Conservation (phyloP, 768 basidiomycete species). For the Hydnomerulius pinastri region DNA sequence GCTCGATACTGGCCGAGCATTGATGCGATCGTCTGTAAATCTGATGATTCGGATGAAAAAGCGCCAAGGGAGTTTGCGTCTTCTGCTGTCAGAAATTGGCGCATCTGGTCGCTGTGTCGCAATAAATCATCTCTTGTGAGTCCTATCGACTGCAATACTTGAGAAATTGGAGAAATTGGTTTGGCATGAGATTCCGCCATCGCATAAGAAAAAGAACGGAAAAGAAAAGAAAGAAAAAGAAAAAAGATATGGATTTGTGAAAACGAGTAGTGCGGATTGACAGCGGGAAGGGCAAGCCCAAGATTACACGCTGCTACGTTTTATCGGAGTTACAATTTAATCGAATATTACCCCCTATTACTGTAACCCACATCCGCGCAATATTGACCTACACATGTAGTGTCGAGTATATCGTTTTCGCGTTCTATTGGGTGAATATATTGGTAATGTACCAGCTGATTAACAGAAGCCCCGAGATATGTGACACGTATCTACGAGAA, state of each 20-base stretch:
- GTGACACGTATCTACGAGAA: too few species aligned
- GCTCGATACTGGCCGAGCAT: conserved; percentile 43
- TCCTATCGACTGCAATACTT: conserved; percentile 68
- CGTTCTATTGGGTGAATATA: too few species aligned
- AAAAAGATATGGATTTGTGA: background rate
- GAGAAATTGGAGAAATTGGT: conserved; percentile 66
- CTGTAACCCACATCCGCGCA: too few species aligned
- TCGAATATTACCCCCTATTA: too few species aligned
- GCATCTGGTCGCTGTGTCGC: conserved; percentile 77
- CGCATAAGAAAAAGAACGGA: background rate
- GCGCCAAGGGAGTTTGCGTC: conserved; percentile 47
- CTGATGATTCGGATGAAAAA: conserved; percentile 36
- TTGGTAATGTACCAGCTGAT: too few species aligned
- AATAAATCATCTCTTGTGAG: conserved; percentile 76
- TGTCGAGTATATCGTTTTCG: too few species aligned
- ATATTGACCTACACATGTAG: too few species aligned
- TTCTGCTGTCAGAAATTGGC: conserved; percentile 68
- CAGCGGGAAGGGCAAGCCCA: background rate
- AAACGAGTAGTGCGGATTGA: background rate
- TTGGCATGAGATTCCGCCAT: conserved; percentile 29
- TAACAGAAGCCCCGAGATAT: too few species aligned
- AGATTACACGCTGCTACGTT: background rate
- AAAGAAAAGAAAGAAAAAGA: background rate
- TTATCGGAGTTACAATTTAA: conserved; percentile 7
- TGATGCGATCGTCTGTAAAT: conserved; percentile 38